Evolutionary conservation across 108 stramenopile genomes (phyloP).

Genomic region (Cyclostephanos invisitatus): DNA sequence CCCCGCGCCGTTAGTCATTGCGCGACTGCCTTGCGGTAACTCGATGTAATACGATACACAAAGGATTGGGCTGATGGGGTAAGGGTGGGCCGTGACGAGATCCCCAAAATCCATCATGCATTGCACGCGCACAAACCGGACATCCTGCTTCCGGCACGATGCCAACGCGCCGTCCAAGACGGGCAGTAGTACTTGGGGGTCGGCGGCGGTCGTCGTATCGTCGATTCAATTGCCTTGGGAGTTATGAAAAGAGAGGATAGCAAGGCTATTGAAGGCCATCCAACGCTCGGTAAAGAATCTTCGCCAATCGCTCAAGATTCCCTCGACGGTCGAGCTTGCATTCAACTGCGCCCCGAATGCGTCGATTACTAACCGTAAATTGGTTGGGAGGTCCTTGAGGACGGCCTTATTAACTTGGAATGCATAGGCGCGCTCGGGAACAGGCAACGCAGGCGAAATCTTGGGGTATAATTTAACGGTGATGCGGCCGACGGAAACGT

Average conservation of each 20-base stretch:
- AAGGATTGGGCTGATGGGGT: too few relatives aligned
- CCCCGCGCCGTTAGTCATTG: too few relatives aligned
- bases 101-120: not conserved
- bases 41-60: too few relatives aligned
- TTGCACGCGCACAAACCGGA: not conserved
- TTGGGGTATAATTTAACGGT: too few relatives aligned
- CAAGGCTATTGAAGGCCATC: not conserved
- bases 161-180: not conserved
- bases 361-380: not conserved
- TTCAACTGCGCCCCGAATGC: too few relatives aligned
- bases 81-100: too few relatives aligned
- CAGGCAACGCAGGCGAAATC: too few relatives aligned
- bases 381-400: not conserved
- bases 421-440: too few relatives aligned
- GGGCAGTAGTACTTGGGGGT: not conserved
- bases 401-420: too few relatives aligned
- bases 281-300: not conserved
- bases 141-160: not conserved
- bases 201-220: not conserved
- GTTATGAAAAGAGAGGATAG: not conserved
- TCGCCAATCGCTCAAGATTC: not conserved
- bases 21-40: too few relatives aligned
- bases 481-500: too few relatives aligned
- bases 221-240: not conserved
- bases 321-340: not conserved